Conservation (phyloP, 2,329 filamentous ascomycete species). For the Lasiodiplodia hormozganensis region DNA sequence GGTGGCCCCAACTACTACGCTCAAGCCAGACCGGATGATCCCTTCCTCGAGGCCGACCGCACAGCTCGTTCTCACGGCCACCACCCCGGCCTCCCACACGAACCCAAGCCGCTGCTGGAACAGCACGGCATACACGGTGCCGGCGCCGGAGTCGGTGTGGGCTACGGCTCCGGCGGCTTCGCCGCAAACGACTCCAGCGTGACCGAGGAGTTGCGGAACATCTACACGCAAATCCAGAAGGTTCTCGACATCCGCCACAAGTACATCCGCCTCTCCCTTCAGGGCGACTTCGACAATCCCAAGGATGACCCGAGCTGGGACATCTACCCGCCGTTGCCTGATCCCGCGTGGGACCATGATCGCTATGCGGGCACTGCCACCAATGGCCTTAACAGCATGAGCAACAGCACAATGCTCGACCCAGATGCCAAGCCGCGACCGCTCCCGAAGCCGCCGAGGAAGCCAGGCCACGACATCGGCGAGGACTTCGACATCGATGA, state of each 20-base stretch:
- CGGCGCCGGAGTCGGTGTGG: conserved; percentile 66
- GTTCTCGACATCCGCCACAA: conserved; percentile 88
- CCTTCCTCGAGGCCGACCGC: conserved; percentile 55
- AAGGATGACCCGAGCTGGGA: conserved; percentile 83
- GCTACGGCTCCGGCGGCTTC: conserved; percentile 67
- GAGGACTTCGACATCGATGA: conserved; percentile 89
- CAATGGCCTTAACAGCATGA: conserved; percentile 42
- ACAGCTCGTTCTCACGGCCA: conserved; percentile 56
- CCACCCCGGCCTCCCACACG: conserved; percentile 61
- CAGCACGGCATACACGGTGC: conserved; percentile 64
- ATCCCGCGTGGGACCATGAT: conserved; percentile 83
- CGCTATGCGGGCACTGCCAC: conserved; percentile 44
- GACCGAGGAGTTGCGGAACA: conserved; percentile 80
- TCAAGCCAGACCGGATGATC: conserved; percentile 34
- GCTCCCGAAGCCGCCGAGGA: conserved; percentile 66
- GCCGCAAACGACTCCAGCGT: conserved; percentile 79
- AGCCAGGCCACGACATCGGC: conserved; percentile 88
- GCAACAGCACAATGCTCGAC: conserved; percentile 46
- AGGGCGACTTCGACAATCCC: conserved; percentile 83
- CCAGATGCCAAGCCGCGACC: conserved; percentile 38
- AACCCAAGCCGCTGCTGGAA: conserved; percentile 61
- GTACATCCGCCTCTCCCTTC: conserved; percentile 85
- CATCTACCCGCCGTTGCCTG: conserved; percentile 90
- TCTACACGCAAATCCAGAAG: conserved; percentile 89
- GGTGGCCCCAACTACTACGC: conserved; percentile 34